Percentiles rank a stretch among this genome's conserved stretches.
These are phyloP conservation scores for Coemansia sp. DNA, from an alignment of 192 early-diverging fungal genomes.

Conservation along the genomic window DNA sequence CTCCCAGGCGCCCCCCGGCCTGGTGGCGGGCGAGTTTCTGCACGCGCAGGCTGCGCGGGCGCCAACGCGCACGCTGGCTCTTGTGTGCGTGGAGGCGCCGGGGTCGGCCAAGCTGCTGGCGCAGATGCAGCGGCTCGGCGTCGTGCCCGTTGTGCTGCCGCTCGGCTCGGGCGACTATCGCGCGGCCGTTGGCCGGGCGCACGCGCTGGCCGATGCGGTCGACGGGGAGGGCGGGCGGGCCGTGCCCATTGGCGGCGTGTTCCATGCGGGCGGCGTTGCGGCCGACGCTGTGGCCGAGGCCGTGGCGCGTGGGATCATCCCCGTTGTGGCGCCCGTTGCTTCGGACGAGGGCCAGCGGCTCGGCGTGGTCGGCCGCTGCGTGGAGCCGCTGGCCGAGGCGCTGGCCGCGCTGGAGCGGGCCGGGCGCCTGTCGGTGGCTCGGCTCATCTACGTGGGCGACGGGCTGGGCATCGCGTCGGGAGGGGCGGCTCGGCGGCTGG, in stretches of 20 bases:
- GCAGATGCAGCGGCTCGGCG: slow-evolving; percentile 53
- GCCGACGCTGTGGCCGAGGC: slow-evolving; percentile 29
- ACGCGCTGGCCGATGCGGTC: slow-evolving; percentile 62
- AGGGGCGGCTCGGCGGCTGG: slow-evolving; percentile 64
- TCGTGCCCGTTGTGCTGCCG: slow-evolving; percentile 33
- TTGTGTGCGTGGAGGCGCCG: slow-evolving; percentile 6
- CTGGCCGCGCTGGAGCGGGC: slow-evolving; percentile 55
- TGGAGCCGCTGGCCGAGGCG: slow-evolving; percentile 57
- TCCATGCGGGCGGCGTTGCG: slow-evolving; percentile 38
- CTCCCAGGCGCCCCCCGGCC: background rate
- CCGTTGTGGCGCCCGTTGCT: slow-evolving; percentile 55
- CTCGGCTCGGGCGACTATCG: slow-evolving; percentile 3
- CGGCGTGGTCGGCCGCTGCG: slow-evolving; percentile 27
- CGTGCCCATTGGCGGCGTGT: slow-evolving; percentile 64
- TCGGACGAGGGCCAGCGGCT: slow-evolving; percentile 52
- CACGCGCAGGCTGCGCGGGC: background rate
- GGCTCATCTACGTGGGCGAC: slow-evolving; percentile 55
- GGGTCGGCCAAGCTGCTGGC: slow-evolving; percentile 32
- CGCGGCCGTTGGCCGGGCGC: slow-evolving; percentile 12
- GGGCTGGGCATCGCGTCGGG: slow-evolving; percentile 47
- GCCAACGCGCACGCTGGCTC: slow-evolving; percentile 21
- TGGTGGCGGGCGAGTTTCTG: slow-evolving; percentile 26
- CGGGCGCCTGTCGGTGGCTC: slow-evolving; percentile 69
- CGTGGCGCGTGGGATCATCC: slow-evolving; percentile 55
- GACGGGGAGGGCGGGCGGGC: slow-evolving; percentile 71